Percentiles rank a stretch among this genome's conserved stretches.
Evolutionary conservation across 148 eudicot species (phyloP).

Genomic region (Fagopyrum esculentum): DNA sequence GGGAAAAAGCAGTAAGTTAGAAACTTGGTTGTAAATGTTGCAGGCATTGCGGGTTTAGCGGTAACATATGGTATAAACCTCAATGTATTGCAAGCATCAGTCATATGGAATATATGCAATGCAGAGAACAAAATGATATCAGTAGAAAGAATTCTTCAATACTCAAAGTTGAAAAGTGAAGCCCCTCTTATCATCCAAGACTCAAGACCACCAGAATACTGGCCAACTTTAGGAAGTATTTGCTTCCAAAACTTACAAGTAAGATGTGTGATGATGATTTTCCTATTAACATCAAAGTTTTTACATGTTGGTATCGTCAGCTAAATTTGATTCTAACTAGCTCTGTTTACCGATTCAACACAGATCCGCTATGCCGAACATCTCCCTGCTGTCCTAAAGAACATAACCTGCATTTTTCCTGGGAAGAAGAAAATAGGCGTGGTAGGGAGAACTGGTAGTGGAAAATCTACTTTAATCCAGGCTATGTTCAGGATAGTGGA

Average conservation of each 20-base stretch:
- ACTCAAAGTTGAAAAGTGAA: constrained; percentile 78
- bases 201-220: constrained; percentile 54
- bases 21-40: constrained; percentile 9
- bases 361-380: constrained; percentile 96
- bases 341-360: neutral
- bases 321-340: neutral
- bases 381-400: constrained; percentile 81
- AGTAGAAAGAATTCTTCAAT: constrained; percentile 91
- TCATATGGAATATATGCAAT: constrained; percentile 96
- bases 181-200: constrained; percentile 67
- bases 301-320: neutral
- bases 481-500: constrained; percentile 85
- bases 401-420: constrained; percentile 86
- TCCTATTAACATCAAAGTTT: too few species aligned
- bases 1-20: neutral
- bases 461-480: constrained; percentile 94
- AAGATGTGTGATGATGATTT: constrained; percentile 10
- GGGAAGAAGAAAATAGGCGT: constrained; percentile 89
- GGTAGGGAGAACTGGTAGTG: constrained; percentile 96
- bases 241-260: constrained; percentile 72
- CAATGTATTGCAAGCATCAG: constrained; percentile 87
- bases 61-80: constrained; percentile 94
- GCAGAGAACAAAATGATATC: constrained; percentile 99
- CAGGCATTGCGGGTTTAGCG: constrained; percentile 98
- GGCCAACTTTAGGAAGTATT: constrained; percentile 86